phyloP scores from a whole-genome alignment of 2,329 filamentous ascomycete genomes.

The Epichloe sp. region DNA sequence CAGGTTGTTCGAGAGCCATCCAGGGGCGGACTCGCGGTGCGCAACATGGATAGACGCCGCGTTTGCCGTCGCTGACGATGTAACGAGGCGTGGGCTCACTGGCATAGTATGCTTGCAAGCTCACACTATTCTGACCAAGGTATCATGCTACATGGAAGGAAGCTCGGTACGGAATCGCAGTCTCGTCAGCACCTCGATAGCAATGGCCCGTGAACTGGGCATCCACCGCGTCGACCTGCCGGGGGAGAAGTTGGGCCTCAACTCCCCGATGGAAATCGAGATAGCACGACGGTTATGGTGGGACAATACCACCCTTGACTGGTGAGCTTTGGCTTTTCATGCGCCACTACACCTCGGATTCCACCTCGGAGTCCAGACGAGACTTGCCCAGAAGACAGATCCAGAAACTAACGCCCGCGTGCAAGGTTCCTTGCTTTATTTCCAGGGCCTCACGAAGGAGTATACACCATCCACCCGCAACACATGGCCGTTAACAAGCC shows the following conservation, averaged over 20 bases:
- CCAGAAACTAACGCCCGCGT: background rate
- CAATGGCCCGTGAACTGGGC: constrained; percentile 5
- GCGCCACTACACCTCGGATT: background rate
- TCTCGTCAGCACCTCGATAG: constrained; percentile 1
- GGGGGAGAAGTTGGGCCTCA: background rate
- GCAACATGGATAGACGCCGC: constrained; percentile 1
- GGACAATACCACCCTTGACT: constrained; percentile 3
- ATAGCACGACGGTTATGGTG: constrained; percentile 4
- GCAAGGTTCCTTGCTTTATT: constrained; percentile 3
- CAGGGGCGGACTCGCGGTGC: constrained; percentile 2
- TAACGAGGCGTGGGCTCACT: background rate
- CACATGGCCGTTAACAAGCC: constrained; percentile 6
- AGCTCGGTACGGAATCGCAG: constrained; percentile 4
- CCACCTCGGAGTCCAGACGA: background rate
- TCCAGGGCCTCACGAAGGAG: constrained; percentile 2
- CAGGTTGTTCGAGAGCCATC: constrained; percentile 1
- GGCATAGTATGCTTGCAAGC: constrained; percentile 3
- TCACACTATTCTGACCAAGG: constrained; percentile 1
- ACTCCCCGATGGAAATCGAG: constrained; percentile 1
- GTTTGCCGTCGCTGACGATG: constrained; percentile 2
- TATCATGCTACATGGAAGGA: constrained; percentile 3
- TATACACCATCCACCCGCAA: constrained; percentile 4
- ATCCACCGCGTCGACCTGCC: constrained; percentile 3
- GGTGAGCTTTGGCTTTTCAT: background rate
- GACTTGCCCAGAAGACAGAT: background rate